Percentiles rank a stretch among this genome's conserved stretches.
phyloP scores from a whole-genome alignment of 345 rosid species.

The Trapa bicornis region DNA sequence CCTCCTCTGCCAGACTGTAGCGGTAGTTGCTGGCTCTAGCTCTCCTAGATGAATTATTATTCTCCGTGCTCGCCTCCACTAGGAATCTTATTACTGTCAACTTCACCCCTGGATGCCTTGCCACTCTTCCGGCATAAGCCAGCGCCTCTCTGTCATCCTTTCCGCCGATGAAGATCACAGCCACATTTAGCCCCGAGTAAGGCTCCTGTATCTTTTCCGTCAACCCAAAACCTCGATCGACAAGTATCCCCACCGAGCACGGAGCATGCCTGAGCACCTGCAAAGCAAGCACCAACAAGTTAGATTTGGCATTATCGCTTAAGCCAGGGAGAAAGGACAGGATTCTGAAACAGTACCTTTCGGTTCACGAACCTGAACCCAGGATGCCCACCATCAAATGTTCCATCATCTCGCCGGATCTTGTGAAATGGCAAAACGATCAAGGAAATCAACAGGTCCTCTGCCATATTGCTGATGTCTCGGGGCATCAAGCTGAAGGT shows the following conservation, averaged over 20 bases:
- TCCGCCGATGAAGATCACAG: constrained; percentile 86
- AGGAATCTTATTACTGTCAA: constrained; percentile 72
- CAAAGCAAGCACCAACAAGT: constrained; percentile 7
- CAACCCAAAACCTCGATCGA: constrained; percentile 68
- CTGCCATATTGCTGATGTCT: constrained; percentile 63
- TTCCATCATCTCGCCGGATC: constrained; percentile 38
- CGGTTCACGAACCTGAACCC: constrained; percentile 81
- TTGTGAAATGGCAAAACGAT: constrained; percentile 76
- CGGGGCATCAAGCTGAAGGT: constrained; percentile 60
- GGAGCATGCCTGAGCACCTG: constrained; percentile 80
- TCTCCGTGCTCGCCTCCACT: constrained; percentile 42
- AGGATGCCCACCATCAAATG: constrained; percentile 48
- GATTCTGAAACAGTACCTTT: constrained; percentile 35
- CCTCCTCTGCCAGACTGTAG: constrained; percentile 42
- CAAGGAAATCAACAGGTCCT: constrained; percentile 62
- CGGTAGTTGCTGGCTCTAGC: constrained; percentile 25
- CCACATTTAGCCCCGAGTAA: constrained; percentile 32
- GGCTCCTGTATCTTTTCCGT: constrained; percentile 34
- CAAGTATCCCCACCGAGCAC: constrained; percentile 84
- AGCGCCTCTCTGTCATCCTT: constrained; percentile 84
- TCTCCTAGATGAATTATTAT: constrained; percentile 28
- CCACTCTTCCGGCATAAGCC: constrained; percentile 58
- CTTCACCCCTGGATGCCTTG: constrained; percentile 59
- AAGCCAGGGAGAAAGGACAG: too few species aligned
- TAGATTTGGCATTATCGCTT: neutral